These are phyloP conservation scores for Olyra latifolia DNA, from an alignment of 176 grass and related monocot species.

Conservation along the genomic window DNA sequence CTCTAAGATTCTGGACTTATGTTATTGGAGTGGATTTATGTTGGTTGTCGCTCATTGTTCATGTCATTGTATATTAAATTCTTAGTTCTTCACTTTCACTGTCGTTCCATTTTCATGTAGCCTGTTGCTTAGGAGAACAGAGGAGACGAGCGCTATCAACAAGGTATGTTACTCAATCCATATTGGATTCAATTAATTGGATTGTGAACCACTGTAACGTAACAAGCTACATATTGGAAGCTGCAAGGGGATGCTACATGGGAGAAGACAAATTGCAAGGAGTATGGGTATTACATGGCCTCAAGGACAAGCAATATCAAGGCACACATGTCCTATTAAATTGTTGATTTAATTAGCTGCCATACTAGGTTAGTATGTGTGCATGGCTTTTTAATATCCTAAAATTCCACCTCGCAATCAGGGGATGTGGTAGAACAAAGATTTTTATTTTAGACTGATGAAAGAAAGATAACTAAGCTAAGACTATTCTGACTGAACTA, in stretches of 20 bases:
- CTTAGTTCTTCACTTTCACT: not conserved
- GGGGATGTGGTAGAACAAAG: not conserved
- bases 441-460: not conserved
- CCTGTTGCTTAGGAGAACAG: not conserved
- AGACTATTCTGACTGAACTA: not conserved
- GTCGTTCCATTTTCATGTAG: not conserved
- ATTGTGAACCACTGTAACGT: not conserved
- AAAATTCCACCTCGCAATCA: not conserved
- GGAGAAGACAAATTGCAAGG: not conserved
- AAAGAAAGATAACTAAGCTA: slow-evolving; percentile 11
- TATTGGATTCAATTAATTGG: not conserved
- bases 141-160: not conserved
- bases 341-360: not conserved
- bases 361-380: no score
- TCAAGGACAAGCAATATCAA: not conserved
- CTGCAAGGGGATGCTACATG: not conserved
- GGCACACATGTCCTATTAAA: not conserved
- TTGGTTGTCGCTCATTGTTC: not conserved
- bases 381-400: not conserved
- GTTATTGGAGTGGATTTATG: not conserved
- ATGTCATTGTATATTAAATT: not conserved
- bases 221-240: slow-evolving; percentile 4
- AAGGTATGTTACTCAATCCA: not conserved
- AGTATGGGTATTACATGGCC: not conserved
- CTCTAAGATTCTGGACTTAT: not conserved